Evolutionary conservation across 1,284 basidiomycete genomes (phyloP), one percentile per base, ranked within the genome.

Genomic region (Tylopilus orsonianus): DNA sequence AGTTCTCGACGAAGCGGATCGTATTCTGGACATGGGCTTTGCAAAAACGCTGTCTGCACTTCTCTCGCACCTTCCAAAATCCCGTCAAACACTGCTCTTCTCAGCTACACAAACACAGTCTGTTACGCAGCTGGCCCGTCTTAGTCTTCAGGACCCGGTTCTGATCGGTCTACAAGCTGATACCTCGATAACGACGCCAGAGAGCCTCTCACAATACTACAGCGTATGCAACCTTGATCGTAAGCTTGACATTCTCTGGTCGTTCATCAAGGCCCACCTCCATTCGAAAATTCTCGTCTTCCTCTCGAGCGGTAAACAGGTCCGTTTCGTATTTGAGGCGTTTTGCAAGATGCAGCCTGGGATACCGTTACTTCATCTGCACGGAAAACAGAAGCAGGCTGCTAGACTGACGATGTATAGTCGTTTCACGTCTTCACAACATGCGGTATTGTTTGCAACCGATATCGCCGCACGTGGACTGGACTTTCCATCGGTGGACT

Each of bases 1-100:
- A 92, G 93, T 98, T 2, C 83, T 99, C 16, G 95, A 99, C 64
- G 95, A 99, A 75, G 95, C 95, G 1, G 95, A 99, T 66, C 85
- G 96, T 26, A 93, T 97, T 44, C 81, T 98, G 22, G 96, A 98
- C 67, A 92, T 98, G 88, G 96, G 95, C 13, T 98, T 98, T 70
- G 77, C 89, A 8, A 84, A 86, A 27, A 93, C 94, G 0, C 75
- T 98, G 3, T 85, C 93, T 29, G 96, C 96, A 1, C 87, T 98
- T 48, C 78, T 99, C 16, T 83, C 84, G 2, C 94, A 98, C 66
- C 81, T 95, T 6, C 85, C 87, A 0, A 85, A 85, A 68, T 81
- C 83, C 20, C 87, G 93, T 10, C 95, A 98, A 73, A 97, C 95
- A 2, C 79, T 98, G 19, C 82, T 99, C 42, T 99, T 98, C 73